Percentiles rank a stretch among this genome's conserved stretches.
Evolutionary conservation across 495 filamentous ascomycete genomes (phyloP).

Genomic region (Penicillium macrosclerotiorum): DNA sequence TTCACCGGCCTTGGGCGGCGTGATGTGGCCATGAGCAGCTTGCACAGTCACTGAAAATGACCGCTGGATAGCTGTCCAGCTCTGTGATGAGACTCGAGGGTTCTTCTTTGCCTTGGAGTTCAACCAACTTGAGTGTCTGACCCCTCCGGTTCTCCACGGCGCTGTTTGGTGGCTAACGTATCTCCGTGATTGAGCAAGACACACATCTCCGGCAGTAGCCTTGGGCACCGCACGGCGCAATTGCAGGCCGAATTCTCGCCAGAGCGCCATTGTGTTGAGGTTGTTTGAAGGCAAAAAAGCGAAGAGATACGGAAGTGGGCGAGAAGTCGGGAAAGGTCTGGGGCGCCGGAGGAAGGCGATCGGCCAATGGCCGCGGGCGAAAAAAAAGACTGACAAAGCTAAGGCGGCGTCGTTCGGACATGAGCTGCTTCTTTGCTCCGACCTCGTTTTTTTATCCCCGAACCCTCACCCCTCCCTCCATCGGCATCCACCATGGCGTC

Average conservation of each 20-base stretch:
- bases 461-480: slow-evolving; percentile 7
- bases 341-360: slow-evolving; percentile 14
- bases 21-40: slow-evolving; percentile 71
- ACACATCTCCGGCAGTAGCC: slow-evolving; percentile 26
- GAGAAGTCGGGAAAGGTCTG: slow-evolving; percentile 13
- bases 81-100: slow-evolving; percentile 20
- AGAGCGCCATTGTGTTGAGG: slow-evolving; percentile 34
- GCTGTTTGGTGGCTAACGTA: slow-evolving; percentile 28
- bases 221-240: slow-evolving; percentile 35
- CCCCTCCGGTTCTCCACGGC: slow-evolving; percentile 19
- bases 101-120: slow-evolving; percentile 3
- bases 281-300: slow-evolving; percentile 4
- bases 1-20: slow-evolving; percentile 86
- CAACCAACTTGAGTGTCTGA: slow-evolving; percentile 13
- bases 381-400: slow-evolving; percentile 29
- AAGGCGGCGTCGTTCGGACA: slow-evolving; percentile 20
- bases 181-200: slow-evolving; percentile 32
- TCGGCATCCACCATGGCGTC: slow-evolving; percentile 36
- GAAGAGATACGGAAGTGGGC: slow-evolving; percentile 2
- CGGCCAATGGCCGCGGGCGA: slow-evolving; percentile 25
- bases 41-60: slow-evolving; percentile 64
- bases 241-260: slow-evolving; percentile 35
- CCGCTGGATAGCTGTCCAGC: slow-evolving; percentile 39
- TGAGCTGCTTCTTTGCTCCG: slow-evolving; percentile 17
- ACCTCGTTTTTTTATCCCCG: slow-evolving; percentile 19